Percentiles rank a stretch among this genome's conserved stretches.
Conservation (phyloP, 331 rosid genomes). For the Rhamnella rubrinervis region DNA sequence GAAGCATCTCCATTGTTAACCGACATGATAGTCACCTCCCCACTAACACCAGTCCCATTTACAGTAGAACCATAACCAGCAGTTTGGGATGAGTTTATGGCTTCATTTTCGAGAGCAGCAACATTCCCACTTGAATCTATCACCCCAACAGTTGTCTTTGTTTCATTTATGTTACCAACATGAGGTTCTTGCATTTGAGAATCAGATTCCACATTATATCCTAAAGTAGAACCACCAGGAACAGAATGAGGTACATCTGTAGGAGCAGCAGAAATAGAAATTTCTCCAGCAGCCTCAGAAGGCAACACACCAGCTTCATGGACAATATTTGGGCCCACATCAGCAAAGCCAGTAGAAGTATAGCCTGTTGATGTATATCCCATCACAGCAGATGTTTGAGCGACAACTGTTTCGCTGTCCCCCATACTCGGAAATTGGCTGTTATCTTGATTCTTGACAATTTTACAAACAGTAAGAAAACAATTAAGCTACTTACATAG, state of each 20-base stretch:
- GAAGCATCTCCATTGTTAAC: slow-evolving; percentile 58
- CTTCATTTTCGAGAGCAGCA: slow-evolving; percentile 33
- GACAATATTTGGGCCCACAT: slow-evolving; percentile 32
- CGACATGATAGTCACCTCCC: slow-evolving; percentile 25
- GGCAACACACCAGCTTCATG: slow-evolving; percentile 32
- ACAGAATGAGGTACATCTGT: slow-evolving; percentile 29
- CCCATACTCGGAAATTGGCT: slow-evolving; percentile 45
- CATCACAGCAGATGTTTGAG: slow-evolving; percentile 53
- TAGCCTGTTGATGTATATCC: slow-evolving; percentile 34
- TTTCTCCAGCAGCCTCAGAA: slow-evolving; percentile 39
- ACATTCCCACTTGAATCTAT: slow-evolving; percentile 37
- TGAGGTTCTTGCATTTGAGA: slow-evolving; percentile 52
- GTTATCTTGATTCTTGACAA: too few relatives aligned
- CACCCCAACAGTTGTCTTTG: slow-evolving; percentile 33
- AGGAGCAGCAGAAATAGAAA: slow-evolving; percentile 28
- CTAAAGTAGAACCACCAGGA: slow-evolving; percentile 34
- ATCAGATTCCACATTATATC: slow-evolving; percentile 44
- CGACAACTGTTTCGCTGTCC: slow-evolving; percentile 63
- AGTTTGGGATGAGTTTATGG: slow-evolving; percentile 31
- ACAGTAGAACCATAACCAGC: slow-evolving; percentile 49
- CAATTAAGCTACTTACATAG: background rate
- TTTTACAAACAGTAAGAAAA: slow-evolving; percentile 28
- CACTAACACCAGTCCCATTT: slow-evolving; percentile 40
- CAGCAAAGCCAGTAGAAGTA: slow-evolving; percentile 49
- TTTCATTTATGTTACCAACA: slow-evolving; percentile 32